Base-by-base conservation (phyloP, 2,329 filamentous ascomycete genomes). In the Didymella pinodella region DNA sequence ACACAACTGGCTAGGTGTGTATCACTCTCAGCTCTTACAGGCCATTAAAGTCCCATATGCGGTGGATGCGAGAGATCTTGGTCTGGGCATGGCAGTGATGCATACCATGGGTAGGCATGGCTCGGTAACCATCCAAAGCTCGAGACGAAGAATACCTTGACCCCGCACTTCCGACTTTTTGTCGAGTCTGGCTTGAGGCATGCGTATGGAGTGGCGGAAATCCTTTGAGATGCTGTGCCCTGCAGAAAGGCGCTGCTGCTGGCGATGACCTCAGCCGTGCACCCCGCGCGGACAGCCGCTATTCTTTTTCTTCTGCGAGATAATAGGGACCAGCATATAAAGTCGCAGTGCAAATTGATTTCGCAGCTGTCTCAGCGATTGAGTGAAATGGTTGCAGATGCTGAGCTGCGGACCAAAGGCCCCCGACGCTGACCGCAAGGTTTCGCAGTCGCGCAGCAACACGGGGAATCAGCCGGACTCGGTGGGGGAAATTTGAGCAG, bases 21-120 rank as follows among this genome's bases (percentile, higher is more conserved):
- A 55, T 38, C 28, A 38, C 45, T 14, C 36, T 65, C 62, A 64
- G 65, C 65, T 63, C 38, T 31, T 41, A 12, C 28, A 55, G 54
- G 54, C 48, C 43, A 57, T 28, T 25, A 34, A 48, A 29, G 28
- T 53, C 43, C 52, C 20, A 14, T 40, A 51, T 48, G 49, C 52
- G 51, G 41, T 40, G 45, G 38, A 34, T 48, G 54, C 55, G 51
- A 48, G 36, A 48, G 45, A 29, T 32, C n/a, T 43, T 14, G 29
- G 55, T 56, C 46, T 65, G 16, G 54, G 44, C 54, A 45, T 16
- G 34, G 7, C 44, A 48, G 40, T 40, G 20, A 46, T 31, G 41
- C 22, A 40, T 22, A 18, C 18, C 18, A 18, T 18, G 18, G 18
- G 18, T 18, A 18, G 18, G 18, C 1, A 36, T 52, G 48, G 29